Conservation (phyloP, 2,329 filamentous ascomycete genomes). For the Aspergillus candidus region DNA sequence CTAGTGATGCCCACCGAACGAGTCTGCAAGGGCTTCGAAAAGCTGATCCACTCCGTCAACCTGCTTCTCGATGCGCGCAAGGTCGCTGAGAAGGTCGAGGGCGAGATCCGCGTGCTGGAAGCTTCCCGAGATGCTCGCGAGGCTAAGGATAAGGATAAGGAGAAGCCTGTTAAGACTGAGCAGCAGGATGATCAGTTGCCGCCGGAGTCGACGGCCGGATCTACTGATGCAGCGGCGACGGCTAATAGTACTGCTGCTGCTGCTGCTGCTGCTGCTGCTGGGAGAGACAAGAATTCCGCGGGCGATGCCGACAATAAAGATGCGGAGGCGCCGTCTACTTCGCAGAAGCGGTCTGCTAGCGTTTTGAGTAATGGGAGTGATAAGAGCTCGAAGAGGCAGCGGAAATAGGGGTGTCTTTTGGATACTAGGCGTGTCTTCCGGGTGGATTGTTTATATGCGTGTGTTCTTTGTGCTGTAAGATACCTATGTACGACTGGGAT, state of each 20-base stretch:
- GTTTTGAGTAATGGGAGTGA: conserved; percentile 67
- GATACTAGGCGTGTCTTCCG: no score
- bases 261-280: conserved; percentile 4
- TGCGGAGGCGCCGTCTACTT: conserved; percentile 8
- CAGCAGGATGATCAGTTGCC: conserved; percentile 23
- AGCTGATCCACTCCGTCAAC: conserved; percentile 43
- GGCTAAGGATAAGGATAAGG: conserved; percentile 25
- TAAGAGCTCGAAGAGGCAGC: conserved; percentile 47
- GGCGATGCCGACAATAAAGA: conserved; percentile 6
- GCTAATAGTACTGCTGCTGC: conserved; percentile 3
- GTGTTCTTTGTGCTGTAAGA: conserved; percentile 13
- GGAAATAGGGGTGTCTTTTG: conserved; percentile 27
- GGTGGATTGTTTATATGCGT: neutral
- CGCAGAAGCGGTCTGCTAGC: conserved; percentile 75
- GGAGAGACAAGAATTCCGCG: neutral
- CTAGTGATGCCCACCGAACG: conserved; percentile 47
- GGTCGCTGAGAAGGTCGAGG: conserved; percentile 43
- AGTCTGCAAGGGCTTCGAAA: conserved; percentile 46
- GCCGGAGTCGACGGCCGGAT: no score
- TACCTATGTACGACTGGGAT: conserved; percentile 31
- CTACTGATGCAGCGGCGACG: conserved; percentile 11
- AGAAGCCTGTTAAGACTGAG: conserved; percentile 31
- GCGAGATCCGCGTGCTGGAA: conserved; percentile 44
- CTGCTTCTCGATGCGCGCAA: conserved; percentile 44
- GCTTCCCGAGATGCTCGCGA: conserved; percentile 37